Evolutionary conservation across 345 rosid species (phyloP).

Genomic region (Eutrema japonicum): DNA sequence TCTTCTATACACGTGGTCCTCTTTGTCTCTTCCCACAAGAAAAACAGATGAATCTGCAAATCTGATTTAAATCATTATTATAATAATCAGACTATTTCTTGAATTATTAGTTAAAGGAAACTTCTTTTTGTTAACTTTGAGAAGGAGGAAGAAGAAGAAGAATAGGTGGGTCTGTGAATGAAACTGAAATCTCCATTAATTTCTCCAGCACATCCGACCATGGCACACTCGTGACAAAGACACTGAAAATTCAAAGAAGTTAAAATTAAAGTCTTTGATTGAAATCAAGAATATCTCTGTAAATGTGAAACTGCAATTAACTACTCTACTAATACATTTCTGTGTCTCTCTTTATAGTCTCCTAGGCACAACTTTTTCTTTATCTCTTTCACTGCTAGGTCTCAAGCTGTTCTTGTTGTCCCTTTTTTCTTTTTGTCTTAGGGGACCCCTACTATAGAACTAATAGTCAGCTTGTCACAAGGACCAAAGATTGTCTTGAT

Average conservation of each 20-base stretch:
- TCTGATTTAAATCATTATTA: conserved; percentile 13
- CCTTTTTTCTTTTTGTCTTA: conserved; percentile 35
- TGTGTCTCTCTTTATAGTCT: conserved; percentile 35
- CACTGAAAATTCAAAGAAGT: conserved; percentile 37
- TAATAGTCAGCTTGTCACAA: conserved; percentile 38
- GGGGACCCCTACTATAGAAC: conserved; percentile 39
- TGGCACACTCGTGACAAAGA: conserved; percentile 78
- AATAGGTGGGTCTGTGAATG: conserved; percentile 48
- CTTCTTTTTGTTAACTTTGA: conserved; percentile 36
- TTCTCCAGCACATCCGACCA: conserved; percentile 67
- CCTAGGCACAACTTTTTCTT: conserved; percentile 36
- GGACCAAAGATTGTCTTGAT: conserved; percentile 47
- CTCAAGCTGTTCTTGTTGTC: conserved; percentile 43
- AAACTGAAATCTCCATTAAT: conserved; percentile 46
- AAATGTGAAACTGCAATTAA: conserved; percentile 34
- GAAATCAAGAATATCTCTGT: conserved; percentile 39
- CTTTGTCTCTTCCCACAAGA: conserved; percentile 42
- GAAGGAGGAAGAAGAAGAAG: conserved; percentile 20
- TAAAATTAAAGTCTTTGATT: conserved; percentile 30
- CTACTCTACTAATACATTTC: neutral
- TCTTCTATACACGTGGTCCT: conserved; percentile 62
- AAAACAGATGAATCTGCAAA: conserved; percentile 60
- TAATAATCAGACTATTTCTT: neutral
- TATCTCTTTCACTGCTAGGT: conserved; percentile 40
- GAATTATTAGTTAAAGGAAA: conserved; percentile 37